These are phyloP conservation scores for Rhodotorula kratochvilovae DNA, from an alignment of 768 basidiomycete species.

Conservation along the genomic window DNA sequence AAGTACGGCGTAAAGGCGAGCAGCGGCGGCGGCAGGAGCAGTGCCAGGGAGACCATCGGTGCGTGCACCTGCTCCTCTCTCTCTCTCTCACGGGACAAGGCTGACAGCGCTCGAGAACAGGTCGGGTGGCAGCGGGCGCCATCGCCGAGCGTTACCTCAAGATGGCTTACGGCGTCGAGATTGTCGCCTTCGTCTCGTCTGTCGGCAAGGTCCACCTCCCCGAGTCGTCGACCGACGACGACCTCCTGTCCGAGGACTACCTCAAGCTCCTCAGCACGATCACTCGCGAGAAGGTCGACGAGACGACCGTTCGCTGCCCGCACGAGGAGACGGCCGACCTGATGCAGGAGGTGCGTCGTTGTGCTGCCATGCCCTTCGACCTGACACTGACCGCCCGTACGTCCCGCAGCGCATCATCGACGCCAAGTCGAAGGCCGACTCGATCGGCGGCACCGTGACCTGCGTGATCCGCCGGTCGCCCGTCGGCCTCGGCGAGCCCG, in stretches of 20 bases:
- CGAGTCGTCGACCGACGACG: conserved; percentile 52
- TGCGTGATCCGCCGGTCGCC: conserved; percentile 91
- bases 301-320: conserved; percentile 80
- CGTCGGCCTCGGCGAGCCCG: conserved; percentile 88
- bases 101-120: conserved; percentile 48
- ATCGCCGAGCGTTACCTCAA: conserved; percentile 95
- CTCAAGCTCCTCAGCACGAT: conserved; percentile 69
- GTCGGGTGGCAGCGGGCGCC: conserved; percentile 93
- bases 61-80: conserved; percentile 18
- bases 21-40: conserved; percentile 89
- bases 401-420: conserved; percentile 74
- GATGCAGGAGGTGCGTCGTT: conserved; percentile 70
- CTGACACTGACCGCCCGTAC: neutral
- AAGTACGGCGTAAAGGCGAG: conserved; percentile 98
- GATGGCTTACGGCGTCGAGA: conserved; percentile 79
- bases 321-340: conserved; percentile 78
- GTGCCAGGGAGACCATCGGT: conserved; percentile 96
- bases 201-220: conserved; percentile 90
- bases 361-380: neutral
- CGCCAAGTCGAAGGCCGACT: conserved; percentile 84
- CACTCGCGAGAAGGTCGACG: conserved; percentile 82
- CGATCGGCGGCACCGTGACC: conserved; percentile 95
- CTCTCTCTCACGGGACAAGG: too few species aligned
- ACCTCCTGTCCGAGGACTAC: conserved; percentile 78
- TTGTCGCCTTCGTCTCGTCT: conserved; percentile 93